Evolutionary conservation across 352 stramenopile genomes (phyloP).

Genomic region (Phytophthora kernoviae): DNA sequence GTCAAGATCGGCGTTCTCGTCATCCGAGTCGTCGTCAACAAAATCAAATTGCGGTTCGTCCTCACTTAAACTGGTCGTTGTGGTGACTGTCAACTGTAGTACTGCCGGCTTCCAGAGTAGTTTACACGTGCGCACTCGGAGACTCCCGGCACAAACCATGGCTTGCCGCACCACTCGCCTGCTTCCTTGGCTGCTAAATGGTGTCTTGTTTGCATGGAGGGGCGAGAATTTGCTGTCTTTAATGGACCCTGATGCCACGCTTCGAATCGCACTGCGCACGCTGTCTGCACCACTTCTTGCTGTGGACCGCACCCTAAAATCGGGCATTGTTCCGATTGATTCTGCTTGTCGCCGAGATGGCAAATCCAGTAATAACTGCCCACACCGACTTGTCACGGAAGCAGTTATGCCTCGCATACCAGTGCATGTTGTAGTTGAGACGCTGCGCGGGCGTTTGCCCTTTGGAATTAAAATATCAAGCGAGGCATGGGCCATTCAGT

Average conservation of each 20-base stretch:
- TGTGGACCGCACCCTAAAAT: constrained; percentile 23
- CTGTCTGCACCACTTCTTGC: constrained; percentile 2
- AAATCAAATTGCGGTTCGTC: constrained; percentile 32
- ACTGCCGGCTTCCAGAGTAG: constrained; percentile 37
- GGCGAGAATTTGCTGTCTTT: constrained; percentile 9
- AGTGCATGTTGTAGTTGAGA: background rate
- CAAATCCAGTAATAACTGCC: constrained; percentile 32
- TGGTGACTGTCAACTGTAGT: constrained; percentile 38
- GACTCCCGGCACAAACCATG: constrained; percentile 32
- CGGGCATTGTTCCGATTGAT: constrained; percentile 17
- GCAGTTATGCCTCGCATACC: constrained; percentile 5
- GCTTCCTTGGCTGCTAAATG: constrained; percentile 13
- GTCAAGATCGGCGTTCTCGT: constrained; percentile 14
- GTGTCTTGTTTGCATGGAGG: constrained; percentile 10
- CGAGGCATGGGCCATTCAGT: constrained; percentile 9
- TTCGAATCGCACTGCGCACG: constrained; percentile 20
- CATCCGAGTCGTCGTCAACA: constrained; percentile 26
- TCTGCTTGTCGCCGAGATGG: constrained; percentile 14
- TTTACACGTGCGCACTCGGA: constrained; percentile 39
- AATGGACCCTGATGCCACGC: constrained; percentile 12
- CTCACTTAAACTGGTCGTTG: constrained; percentile 18
- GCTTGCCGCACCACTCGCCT: constrained; percentile 25
- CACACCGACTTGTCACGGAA: constrained; percentile 4
- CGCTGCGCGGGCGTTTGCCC: constrained; percentile 11
- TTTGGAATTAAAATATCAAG: constrained; percentile 23